Base-by-base conservation (phyloP, 768 basidiomycete species). In the Lactarius sp. region DNA sequence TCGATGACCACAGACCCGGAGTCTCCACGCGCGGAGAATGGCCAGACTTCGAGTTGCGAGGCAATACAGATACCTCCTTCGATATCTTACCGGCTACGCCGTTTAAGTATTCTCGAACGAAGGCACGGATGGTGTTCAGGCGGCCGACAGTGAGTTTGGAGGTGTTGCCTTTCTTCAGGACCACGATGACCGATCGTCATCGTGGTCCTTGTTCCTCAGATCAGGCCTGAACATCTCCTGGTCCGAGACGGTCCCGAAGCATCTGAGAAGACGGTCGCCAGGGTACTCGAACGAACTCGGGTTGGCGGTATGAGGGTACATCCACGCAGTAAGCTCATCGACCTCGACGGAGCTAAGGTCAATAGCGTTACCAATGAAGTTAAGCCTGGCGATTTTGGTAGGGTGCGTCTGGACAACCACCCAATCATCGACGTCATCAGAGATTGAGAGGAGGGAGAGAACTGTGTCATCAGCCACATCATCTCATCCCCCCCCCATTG, bases 91-190 rank as follows among this genome's bases (percentile, higher is more conserved):
- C 8, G 4, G 41, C 27, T 18, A 10, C 5, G 16, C 41, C 50
- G 9, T 39, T 9, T 20, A 39, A 51, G 9, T 51, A 42, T n/a
- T 18, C 18, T 9, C 44, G 50, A 8, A 42, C 51, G 61, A 68
- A 63, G 0, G 70, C 68, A 20, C 44, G 27, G 31, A 71, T n/a
- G 22, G 64, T 60, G 36, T 56, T 71, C 14, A 52, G 57, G 31
- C 66, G 63, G 51, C 70, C 68, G 7, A 71, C 50, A n/a, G 69
- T 71, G 27, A 60, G 44, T 8, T 52, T 46, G 18, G 70, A 67
- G 7, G 56, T 49, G 12, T 22, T 16, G 22, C 70, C 70, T 37
- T 50, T 47, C 59, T 71, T 71, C 12, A 68, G 41, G 10, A 69
- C 70, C 33, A 53, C 20, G 20, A 60, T 44, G 6, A 14, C 14